Evolutionary conservation across 2,329 filamentous ascomycete species (phyloP), one percentile per base, ranked within the genome.

Genomic region (Lithohypha guttulata): DNA sequence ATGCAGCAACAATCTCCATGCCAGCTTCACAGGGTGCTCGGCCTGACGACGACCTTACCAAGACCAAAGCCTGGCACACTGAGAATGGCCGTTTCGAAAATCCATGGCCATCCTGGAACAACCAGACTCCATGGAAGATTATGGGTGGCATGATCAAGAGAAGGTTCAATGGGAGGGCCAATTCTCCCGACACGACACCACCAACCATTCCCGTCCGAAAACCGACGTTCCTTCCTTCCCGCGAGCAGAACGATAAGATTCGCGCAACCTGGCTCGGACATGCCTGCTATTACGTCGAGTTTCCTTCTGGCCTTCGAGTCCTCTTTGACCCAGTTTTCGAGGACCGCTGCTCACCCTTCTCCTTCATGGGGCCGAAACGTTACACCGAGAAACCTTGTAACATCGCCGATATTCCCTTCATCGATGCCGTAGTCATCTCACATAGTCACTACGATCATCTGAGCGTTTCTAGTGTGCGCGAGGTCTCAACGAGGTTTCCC

Each of bases 381-480:
- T 94, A 75, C 61, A 93, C 87, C 0, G 69, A 77, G 15, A 69
- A 71, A 42, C 84, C 89, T 0, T 94, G 86, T 59, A 61, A 78
- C 39, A 73, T 93, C 46, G 69, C 73, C 35, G 84, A 93, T 48
- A 72, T 95, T 3, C 87, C 87, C 0, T 52, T 54, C 42, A 59
- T 69, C 47, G 58, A 69, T 52, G 59, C 61, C 6, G 58, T 84
- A 7, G 66, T 91, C 39, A 93, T 94, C 50, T 84, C 79, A 13
- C 87, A 95, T 61, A 86, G 79, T 52, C 89, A 95, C 62, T 95
- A 95, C 59, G 89, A 95, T 60, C 89, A 95, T 56, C 67, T 96
- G 9, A 89, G 82, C 1, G 77, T 85, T 51, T 71, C 77, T 0
- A 85, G 81, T 0, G 73, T 93, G 15, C 69, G 73, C 45, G 75